These are phyloP conservation scores for Chlorella variabilis DNA, from an alignment of 163 green algal genomes.

Conservation along the genomic window DNA sequence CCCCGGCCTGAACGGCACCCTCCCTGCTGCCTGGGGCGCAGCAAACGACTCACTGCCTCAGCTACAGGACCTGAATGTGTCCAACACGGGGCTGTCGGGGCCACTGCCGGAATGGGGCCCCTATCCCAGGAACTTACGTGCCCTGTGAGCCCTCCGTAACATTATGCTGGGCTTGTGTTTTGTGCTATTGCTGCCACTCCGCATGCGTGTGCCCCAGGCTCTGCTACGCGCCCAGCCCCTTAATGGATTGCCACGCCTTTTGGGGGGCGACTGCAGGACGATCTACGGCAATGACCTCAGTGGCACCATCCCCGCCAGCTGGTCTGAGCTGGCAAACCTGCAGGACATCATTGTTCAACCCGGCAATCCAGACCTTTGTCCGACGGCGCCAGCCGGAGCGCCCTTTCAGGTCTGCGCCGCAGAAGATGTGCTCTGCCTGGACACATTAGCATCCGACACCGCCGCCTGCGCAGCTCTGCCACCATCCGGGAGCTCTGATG, in stretches of 20 bases:
- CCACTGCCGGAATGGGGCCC: slow-evolving; percentile 27
- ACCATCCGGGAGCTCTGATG: too few relatives aligned
- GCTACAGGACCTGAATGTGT: slow-evolving; percentile 27
- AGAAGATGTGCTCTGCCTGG: neutral
- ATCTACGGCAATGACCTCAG: slow-evolving; percentile 3
- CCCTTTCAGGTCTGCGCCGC: slow-evolving; percentile 9
- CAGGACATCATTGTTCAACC: neutral
- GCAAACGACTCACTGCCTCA: neutral
- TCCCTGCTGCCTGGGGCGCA: slow-evolving; percentile 26
- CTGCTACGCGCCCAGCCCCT: too few relatives aligned
- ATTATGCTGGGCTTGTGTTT: too few relatives aligned
- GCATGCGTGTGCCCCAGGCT: neutral
- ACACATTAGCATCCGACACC: neutral
- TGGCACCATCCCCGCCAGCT: slow-evolving; percentile 22
- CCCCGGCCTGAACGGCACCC: slow-evolving; percentile 13
- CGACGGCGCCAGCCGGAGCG: neutral
- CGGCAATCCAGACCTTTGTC: slow-evolving; percentile 19
- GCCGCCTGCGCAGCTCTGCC: neutral
- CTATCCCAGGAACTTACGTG: neutral
- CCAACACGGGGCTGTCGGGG: slow-evolving; percentile 3
- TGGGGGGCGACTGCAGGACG: too few relatives aligned
- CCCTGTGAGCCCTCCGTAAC: neutral
- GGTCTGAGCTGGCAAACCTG: neutral
- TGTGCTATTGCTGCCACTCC: neutral
- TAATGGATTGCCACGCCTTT: too few relatives aligned